A percentile compares a stretch with the other conserved stretches of the same genome.
These are phyloP conservation scores for Chaetomium cochliodes DNA, from an alignment of 495 filamentous ascomycete species.

Conservation along the genomic window DNA sequence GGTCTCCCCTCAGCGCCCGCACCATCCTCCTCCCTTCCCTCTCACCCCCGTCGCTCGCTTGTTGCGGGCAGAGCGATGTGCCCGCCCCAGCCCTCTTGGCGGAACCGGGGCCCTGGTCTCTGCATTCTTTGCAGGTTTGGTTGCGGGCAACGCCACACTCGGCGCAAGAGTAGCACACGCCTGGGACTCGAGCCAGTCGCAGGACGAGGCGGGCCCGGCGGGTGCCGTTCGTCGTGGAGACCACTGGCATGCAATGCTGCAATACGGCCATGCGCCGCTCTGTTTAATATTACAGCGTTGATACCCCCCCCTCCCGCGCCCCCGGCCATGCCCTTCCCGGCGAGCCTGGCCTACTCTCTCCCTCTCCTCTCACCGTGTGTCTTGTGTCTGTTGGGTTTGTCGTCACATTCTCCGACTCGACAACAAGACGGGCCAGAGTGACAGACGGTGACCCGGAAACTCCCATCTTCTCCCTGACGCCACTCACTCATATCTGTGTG, in stretches of 20 bases:
- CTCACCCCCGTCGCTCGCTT: slow-evolving; percentile 8
- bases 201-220: slow-evolving; percentile 20
- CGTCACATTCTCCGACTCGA: slow-evolving; percentile 10
- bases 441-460: slow-evolving; percentile 19
- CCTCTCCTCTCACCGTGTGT: slow-evolving; percentile 16
- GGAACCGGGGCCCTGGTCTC: slow-evolving; percentile 14
- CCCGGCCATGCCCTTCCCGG: slow-evolving; percentile 12
- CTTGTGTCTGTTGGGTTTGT: slow-evolving; percentile 14
- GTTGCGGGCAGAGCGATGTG: background rate
- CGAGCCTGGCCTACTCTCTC: slow-evolving; percentile 19
- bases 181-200: slow-evolving; percentile 9
- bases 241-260: slow-evolving; percentile 19
- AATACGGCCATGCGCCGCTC: slow-evolving; percentile 19
- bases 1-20: background rate
- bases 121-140: slow-evolving; percentile 25
- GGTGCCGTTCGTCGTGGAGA: slow-evolving; percentile 19
- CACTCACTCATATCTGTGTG: slow-evolving; percentile 11
- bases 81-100: slow-evolving; percentile 25
- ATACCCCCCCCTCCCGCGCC: slow-evolving; percentile 17
- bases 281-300: slow-evolving; percentile 21
- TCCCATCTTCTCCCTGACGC: slow-evolving; percentile 7
- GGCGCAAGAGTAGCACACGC: slow-evolving; percentile 20
- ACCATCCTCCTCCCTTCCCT: no score
- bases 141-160: slow-evolving; percentile 30
- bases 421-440: slow-evolving; percentile 5